These are phyloP conservation scores for Oenanthe sinensis DNA, from an alignment of 129 eudicot species.

Conservation along the genomic window DNA sequence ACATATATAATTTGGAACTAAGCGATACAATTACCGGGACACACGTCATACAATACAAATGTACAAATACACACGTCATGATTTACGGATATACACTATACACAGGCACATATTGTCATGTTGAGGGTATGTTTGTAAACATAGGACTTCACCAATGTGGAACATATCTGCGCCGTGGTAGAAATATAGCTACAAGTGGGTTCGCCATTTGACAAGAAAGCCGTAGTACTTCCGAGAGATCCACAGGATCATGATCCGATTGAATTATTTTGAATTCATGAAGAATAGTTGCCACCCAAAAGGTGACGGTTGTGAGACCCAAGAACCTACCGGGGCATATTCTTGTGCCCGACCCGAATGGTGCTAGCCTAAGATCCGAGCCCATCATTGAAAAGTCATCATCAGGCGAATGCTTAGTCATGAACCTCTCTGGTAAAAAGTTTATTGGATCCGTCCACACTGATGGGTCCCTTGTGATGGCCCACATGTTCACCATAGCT, in stretches of 20 bases:
- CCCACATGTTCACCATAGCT: slow-evolving; percentile 96
- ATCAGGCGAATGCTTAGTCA: slow-evolving; percentile 3
- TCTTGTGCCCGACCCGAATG: slow-evolving; percentile 86
- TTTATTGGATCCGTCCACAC: slow-evolving; percentile 63
- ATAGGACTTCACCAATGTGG: neutral
- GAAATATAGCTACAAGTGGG: slow-evolving; percentile 31
- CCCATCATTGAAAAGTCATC: slow-evolving; percentile 66
- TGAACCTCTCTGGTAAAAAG: slow-evolving; percentile 68
- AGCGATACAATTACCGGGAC: no score
- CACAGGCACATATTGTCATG: neutral
- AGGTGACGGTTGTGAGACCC: slow-evolving; percentile 59
- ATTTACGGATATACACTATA: neutral
- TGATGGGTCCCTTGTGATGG: slow-evolving; percentile 59
- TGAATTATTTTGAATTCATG: slow-evolving; percentile 47
- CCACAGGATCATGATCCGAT: slow-evolving; percentile 18
- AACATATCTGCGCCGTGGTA: neutral
- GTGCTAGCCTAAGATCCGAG: slow-evolving; percentile 78
- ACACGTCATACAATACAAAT: neutral
- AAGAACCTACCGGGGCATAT: slow-evolving; percentile 71
- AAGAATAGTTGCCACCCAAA: slow-evolving; percentile 71
- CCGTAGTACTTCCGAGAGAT: slow-evolving; percentile 57
- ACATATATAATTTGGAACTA: no score
- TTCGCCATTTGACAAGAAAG: slow-evolving; percentile 79
- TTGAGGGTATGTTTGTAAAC: neutral
- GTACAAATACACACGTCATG: neutral